phyloP scores from a whole-genome alignment of 768 basidiomycete genomes.

The Fistulinella prunicolor region DNA sequence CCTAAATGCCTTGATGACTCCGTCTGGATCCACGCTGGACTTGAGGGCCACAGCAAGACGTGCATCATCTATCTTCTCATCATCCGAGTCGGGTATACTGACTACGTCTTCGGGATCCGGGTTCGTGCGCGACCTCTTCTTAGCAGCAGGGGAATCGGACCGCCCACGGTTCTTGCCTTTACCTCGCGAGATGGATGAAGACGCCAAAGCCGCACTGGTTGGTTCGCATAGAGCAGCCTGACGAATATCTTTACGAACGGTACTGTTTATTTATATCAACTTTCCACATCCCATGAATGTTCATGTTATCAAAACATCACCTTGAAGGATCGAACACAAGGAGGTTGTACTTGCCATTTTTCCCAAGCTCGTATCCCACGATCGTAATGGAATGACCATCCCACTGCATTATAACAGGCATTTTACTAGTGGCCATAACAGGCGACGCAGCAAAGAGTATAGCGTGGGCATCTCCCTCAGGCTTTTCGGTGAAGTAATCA shows the following conservation, averaged over 20 bases:
- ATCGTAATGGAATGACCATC: conserved; percentile 85
- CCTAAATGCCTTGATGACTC: conserved; percentile 48
- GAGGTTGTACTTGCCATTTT: conserved; percentile 56
- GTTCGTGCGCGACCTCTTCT: conserved; percentile 29
- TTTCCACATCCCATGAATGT: background rate
- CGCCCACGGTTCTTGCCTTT: conserved; percentile 24
- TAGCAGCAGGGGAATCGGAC: conserved; percentile 20
- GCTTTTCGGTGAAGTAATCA: conserved; percentile 57
- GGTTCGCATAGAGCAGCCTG: conserved; percentile 18
- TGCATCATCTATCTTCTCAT: conserved; percentile 3
- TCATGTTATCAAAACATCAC: conserved; percentile 36
- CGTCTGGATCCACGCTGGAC: conserved; percentile 26
- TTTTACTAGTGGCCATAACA: conserved; percentile 55
- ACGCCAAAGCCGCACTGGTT: conserved; percentile 1
- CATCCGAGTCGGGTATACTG: conserved; percentile 20
- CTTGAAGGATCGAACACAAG: conserved; percentile 76
- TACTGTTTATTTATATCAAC: conserved; percentile 12
- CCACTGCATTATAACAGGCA: conserved; percentile 84
- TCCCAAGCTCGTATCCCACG: conserved; percentile 74
- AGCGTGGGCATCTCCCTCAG: conserved; percentile 45
- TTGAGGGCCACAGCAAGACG: background rate
- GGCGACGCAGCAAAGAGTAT: conserved; percentile 49
- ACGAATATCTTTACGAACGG: conserved; percentile 11
- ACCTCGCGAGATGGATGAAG: conserved; percentile 2
- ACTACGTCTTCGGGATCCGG: conserved; percentile 27